Evolutionary conservation across 768 basidiomycete species (phyloP).

Genomic region (Lyophyllum decastes): DNA sequence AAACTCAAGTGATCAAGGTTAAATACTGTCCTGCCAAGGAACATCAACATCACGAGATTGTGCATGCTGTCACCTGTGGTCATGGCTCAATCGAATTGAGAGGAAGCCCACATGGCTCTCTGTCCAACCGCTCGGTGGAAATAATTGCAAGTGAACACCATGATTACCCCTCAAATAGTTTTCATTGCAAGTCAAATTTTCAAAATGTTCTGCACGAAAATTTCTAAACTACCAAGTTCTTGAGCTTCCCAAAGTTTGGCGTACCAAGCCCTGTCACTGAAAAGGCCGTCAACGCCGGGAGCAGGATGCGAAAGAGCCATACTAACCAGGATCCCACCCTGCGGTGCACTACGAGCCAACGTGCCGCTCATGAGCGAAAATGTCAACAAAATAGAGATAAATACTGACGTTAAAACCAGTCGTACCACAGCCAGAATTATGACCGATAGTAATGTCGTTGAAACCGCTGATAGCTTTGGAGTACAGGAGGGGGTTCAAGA

Average conservation of each 20-base stretch:
- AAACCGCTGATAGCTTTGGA: slow-evolving; percentile 37
- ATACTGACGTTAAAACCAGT: slow-evolving; percentile 56
- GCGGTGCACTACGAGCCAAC: slow-evolving; percentile 33
- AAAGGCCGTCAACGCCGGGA: neutral
- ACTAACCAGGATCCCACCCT: slow-evolving; percentile 64
- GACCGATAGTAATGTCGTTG: slow-evolving; percentile 59
- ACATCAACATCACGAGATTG: neutral
- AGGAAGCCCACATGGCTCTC: neutral
- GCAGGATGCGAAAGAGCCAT: neutral
- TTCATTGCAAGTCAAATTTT: neutral
- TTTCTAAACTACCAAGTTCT: slow-evolving; percentile 45
- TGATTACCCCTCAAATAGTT: neutral
- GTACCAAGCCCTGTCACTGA: slow-evolving; percentile 16
- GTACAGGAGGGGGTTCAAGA: slow-evolving; percentile 67
- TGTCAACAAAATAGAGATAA: neutral
- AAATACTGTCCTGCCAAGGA: neutral
- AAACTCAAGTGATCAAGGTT: no score
- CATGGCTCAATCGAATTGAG: no score
- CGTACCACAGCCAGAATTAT: slow-evolving; percentile 59
- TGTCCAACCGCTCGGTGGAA: neutral
- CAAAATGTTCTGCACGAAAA: slow-evolving; percentile 41
- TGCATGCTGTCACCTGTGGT: neutral
- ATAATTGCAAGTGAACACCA: neutral
- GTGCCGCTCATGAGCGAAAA: slow-evolving; percentile 1
- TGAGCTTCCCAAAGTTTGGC: slow-evolving; percentile 13